A percentile compares a stretch with the other conserved stretches of the same genome.
These are phyloP conservation scores for Pseudocercospora crystallina DNA, from an alignment of 2,329 filamentous ascomycete genomes.

Conservation along the genomic window DNA sequence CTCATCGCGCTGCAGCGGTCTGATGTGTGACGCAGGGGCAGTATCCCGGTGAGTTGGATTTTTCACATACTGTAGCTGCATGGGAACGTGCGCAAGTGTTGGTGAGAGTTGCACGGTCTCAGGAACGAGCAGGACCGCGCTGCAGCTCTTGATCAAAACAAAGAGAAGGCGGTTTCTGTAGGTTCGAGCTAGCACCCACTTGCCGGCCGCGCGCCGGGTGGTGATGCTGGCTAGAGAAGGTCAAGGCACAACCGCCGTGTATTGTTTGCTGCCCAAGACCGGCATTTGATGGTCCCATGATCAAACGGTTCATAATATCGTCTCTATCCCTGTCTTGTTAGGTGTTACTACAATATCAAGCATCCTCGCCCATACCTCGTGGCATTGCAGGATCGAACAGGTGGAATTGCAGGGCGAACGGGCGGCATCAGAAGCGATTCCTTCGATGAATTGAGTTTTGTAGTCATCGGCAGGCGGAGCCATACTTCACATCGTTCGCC, in stretches of 20 bases:
- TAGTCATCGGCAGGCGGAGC: too few relatives aligned
- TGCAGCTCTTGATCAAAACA: not conserved
- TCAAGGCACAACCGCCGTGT: not conserved
- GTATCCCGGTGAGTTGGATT: not conserved
- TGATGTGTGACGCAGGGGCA: not conserved
- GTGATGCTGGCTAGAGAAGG: not conserved
- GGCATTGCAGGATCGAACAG: too few relatives aligned
- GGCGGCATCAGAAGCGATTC: too few relatives aligned
- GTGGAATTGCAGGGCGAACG: too few relatives aligned
- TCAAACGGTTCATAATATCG: not conserved
- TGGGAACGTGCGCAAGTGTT: not conserved
- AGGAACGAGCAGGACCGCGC: not conserved
- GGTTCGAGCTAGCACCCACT: too few relatives aligned
- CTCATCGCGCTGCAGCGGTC: not conserved
- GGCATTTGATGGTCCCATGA: not conserved
- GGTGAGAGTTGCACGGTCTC: constrained; percentile 3
- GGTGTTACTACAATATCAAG: too few relatives aligned
- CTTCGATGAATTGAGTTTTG: too few relatives aligned
- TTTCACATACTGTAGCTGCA: not conserved
- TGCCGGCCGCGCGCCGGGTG: not conserved
- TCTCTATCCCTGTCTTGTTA: too few relatives aligned
- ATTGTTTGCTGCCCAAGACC: constrained; percentile 1
- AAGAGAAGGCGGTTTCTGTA: not conserved
- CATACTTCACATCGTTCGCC: too few relatives aligned
- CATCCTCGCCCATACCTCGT: too few relatives aligned